Conservation (phyloP, 768 basidiomycete genomes). For the Jaapia argillacea region DNA sequence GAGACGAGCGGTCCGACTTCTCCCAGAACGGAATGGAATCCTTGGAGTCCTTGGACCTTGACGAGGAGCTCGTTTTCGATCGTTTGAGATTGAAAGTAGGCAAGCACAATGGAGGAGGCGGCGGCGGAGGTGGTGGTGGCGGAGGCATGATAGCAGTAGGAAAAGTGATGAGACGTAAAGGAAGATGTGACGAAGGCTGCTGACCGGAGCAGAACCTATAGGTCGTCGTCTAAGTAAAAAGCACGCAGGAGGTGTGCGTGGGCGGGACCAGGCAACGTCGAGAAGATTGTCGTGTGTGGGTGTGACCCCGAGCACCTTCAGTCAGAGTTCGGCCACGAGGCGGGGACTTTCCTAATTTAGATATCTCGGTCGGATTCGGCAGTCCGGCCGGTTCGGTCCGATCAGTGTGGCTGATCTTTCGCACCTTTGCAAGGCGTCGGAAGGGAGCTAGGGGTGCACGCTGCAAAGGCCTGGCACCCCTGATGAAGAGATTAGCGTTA, state of each 20-base stretch:
- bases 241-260: neutral
- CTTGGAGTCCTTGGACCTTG: conserved; percentile 15
- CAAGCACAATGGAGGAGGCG: conserved; percentile 19
- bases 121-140: conserved; percentile 17
- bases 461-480: no score
- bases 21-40: conserved; percentile 10
- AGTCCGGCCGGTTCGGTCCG: no score
- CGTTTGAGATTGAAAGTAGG: conserved; percentile 12
- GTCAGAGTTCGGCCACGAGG: neutral
- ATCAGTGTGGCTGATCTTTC: no score
- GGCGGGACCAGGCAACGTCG: neutral
- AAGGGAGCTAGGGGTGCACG: no score
- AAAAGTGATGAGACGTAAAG: neutral
- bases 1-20: neutral
- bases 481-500: no score
- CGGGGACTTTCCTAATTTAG: no score
- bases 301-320: neutral
- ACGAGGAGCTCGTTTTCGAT: conserved; percentile 13
- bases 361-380: no score
- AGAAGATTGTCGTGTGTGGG: neutral
- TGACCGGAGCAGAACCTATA: neutral
- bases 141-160: conserved; percentile 15
- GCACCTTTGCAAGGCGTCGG: no score
- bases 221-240: neutral
- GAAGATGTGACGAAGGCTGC: neutral